Evolutionary conservation across 805 yeast species (phyloP).

Genomic region (Saturnispora ahearnii): DNA sequence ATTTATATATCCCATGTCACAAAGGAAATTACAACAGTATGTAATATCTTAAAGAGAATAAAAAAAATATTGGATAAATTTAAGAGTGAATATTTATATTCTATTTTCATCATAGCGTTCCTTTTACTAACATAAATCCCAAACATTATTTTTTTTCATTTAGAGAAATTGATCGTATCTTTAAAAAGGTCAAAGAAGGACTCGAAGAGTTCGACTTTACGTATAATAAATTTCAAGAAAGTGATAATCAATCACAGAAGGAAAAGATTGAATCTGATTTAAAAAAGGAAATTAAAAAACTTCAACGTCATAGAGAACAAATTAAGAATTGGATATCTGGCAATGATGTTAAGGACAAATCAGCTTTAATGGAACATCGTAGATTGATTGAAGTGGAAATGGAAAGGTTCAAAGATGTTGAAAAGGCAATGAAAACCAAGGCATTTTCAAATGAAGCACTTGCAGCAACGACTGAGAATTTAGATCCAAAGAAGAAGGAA

Average conservation of each 20-base stretch:
- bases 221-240: slow-evolving; percentile 42
- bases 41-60: slow-evolving; percentile 15
- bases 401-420: slow-evolving; percentile 54
- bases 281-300: slow-evolving; percentile 51
- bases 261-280: slow-evolving; percentile 49
- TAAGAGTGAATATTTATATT: background rate
- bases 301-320: slow-evolving; percentile 52
- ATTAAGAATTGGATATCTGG: slow-evolving; percentile 51
- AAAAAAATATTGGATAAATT: background rate
- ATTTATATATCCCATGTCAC: slow-evolving; percentile 30
- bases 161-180: slow-evolving; percentile 53
- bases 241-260: slow-evolving; percentile 42
- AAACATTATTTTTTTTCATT: background rate
- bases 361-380: slow-evolving; percentile 38
- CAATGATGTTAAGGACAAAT: slow-evolving; percentile 39
- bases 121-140: background rate
- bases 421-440: slow-evolving; percentile 47
- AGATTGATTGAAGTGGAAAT: slow-evolving; percentile 36
- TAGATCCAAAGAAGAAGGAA: slow-evolving; percentile 50
- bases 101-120: background rate
- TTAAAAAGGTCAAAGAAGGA: slow-evolving; percentile 53
- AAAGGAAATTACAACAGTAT: slow-evolving; percentile 42
- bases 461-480: slow-evolving; percentile 24
- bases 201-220: slow-evolving; percentile 45
- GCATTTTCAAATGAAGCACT: slow-evolving; percentile 52